Conservation (phyloP, 108 stramenopile species). For the Conticribra weissflogii region DNA sequence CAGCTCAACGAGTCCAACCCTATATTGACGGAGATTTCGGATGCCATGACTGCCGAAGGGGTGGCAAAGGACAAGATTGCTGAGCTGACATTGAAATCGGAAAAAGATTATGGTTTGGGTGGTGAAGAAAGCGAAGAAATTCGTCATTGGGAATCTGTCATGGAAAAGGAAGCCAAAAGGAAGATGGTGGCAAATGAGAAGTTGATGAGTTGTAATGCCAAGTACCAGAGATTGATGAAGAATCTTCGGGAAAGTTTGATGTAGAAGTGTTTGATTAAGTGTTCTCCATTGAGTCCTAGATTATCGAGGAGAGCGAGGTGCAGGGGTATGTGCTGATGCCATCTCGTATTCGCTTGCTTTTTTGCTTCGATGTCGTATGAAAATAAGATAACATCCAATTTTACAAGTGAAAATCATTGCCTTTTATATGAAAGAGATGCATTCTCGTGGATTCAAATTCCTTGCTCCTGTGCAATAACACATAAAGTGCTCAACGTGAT, state of each 20-base stretch:
- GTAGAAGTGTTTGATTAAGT: not conserved
- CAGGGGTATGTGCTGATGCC: no score
- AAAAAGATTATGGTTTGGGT: conserved; percentile 23
- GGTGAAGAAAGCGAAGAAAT: conserved; percentile 12
- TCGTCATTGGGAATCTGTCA: conserved; percentile 32
- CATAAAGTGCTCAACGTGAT: no score
- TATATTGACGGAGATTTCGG: conserved; percentile 82
- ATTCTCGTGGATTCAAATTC: no score
- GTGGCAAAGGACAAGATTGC: conserved; percentile 24
- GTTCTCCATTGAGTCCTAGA: not conserved
- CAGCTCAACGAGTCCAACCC: conserved; percentile 91
- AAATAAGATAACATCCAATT: no score
- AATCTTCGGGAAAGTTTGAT: conserved; percentile 46
- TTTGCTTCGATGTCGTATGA: no score
- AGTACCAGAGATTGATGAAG: conserved; percentile 81
- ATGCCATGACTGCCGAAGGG: conserved; percentile 88
- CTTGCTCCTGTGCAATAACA: no score
- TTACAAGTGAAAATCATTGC: no score
- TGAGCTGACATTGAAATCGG: conserved; percentile 6
- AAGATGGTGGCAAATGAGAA: conserved; percentile 62
- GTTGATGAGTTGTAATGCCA: conserved; percentile 74
- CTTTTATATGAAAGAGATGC: no score
- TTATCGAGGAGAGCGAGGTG: no score
- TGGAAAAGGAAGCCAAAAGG: conserved; percentile 45
- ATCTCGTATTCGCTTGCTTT: no score